These are phyloP conservation scores for Teratosphaeria nubilosa DNA, from an alignment of 2,329 filamentous ascomycete species.

Conservation along the genomic window DNA sequence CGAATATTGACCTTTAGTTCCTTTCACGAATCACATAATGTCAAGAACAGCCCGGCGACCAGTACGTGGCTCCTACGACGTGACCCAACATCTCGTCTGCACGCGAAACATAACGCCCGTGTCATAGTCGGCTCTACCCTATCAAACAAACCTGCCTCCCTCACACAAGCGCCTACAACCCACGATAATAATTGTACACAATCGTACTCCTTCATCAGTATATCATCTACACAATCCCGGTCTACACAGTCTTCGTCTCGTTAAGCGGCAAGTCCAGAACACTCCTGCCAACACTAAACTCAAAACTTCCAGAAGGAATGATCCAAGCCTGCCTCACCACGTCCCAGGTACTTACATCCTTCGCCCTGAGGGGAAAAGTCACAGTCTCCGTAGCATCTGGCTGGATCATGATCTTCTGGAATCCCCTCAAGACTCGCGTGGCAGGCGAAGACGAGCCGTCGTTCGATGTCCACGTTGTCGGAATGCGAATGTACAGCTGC, in stretches of 20 bases:
- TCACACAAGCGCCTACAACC: too few relatives aligned
- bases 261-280: slow-evolving; percentile 24
- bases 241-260: slow-evolving; percentile 11
- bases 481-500: slow-evolving; percentile 34
- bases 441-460: slow-evolving; percentile 38
- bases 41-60: not conserved
- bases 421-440: slow-evolving; percentile 23
- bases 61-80: not conserved
- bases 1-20: too few relatives aligned
- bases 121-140: not conserved
- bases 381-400: slow-evolving; percentile 24
- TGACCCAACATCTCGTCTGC: not conserved
- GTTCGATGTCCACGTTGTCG: slow-evolving; percentile 27
- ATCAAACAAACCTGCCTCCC: too few relatives aligned
- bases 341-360: slow-evolving; percentile 43
- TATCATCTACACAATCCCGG: not conserved
- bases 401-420: slow-evolving; percentile 21
- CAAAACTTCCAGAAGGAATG: slow-evolving; percentile 34
- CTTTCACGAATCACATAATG: too few relatives aligned
- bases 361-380: slow-evolving; percentile 29
- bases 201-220: not conserved
- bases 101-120: not conserved
- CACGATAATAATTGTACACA: not conserved
- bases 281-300: slow-evolving; percentile 37
- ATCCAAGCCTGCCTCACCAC: slow-evolving; percentile 40